Evolutionary conservation across 2,329 filamentous ascomycete species (phyloP).

Genomic region (Talaromyces sp.): DNA sequence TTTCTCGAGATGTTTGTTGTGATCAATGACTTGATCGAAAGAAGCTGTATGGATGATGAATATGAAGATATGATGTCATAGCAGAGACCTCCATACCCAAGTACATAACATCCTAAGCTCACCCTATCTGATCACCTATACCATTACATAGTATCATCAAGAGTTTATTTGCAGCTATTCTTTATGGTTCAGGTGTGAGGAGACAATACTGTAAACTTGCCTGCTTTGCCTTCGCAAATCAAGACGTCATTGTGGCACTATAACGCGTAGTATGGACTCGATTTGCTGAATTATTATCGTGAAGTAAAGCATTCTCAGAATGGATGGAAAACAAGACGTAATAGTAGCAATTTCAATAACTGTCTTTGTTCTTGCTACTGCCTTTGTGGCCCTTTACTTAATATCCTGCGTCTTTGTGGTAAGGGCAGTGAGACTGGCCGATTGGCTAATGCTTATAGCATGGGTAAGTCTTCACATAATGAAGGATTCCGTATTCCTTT

Average conservation of each 20-base stretch:
- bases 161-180: neutral
- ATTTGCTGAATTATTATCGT: neutral
- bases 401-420: slow-evolving; percentile 71
- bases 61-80: too few species aligned
- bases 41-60: too few species aligned
- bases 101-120: too few species aligned
- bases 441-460: slow-evolving; percentile 74
- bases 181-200: neutral
- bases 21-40: too few species aligned
- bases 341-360: slow-evolving; percentile 41
- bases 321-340: neutral
- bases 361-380: slow-evolving; percentile 60
- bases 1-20: too few species aligned
- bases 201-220: neutral
- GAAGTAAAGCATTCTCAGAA: neutral
- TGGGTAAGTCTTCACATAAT: slow-evolving; percentile 55
- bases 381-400: slow-evolving; percentile 72
- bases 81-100: too few species aligned
- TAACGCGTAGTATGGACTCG: neutral
- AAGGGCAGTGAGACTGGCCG: slow-evolving; percentile 67
- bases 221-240: neutral
- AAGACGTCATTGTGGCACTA: neutral
- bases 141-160: neutral
- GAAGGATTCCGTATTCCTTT: neutral
- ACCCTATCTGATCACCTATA: too few species aligned